Base-by-base conservation (phyloP, 768 basidiomycete species). In the Royoungia palumana region DNA sequence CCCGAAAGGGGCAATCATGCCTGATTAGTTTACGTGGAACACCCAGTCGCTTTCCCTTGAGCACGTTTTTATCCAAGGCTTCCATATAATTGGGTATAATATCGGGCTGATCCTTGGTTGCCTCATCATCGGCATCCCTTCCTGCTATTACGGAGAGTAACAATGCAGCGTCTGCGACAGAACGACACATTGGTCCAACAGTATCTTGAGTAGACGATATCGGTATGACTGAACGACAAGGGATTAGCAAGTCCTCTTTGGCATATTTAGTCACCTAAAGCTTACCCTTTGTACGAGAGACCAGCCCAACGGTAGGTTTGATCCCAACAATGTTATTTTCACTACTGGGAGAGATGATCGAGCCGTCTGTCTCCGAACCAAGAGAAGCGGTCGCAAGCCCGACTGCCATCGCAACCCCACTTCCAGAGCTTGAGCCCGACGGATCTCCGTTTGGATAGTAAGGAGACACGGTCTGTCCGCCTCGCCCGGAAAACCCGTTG, bases 191-290 rank as follows among this genome's bases (percentile, higher is more conserved):
- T 0, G 82, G 80, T 0, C 82, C 83, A 4, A 78, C 69, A 4
- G 82, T 78, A 57, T 83, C 83, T 60, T 82, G 81, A 51, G 80
- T 72, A 11, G 62, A 65, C 1, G 79, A 81, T 19, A 80, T 78
- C 2, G 82, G 82, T 14, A 83, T 68, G 16, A 82, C 81, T 81
- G 47, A 6, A 27, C 35, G 27, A 21, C 10, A 0, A 2, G n/a
- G 8, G 9, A 21, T 56, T 6, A 44, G 35, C 13, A 19, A 25
- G 3, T 5, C 38, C 35, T 14, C 13, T 6, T 2, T 28, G 27
- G 9, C 27, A 28, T 3, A 1, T 35, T 21, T 16, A 5, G 19
- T 10, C 39, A 2, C 36, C 9, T 12, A 16, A 44, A 20, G 0
- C 58, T 44, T 50, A 71, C 71, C 72, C 44, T 64, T 69, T 4